Evolutionary conservation across 164 flowering plant species (phyloP), one percentile per base, ranked within the genome.

Genomic region (Nelumbo lutea): DNA sequence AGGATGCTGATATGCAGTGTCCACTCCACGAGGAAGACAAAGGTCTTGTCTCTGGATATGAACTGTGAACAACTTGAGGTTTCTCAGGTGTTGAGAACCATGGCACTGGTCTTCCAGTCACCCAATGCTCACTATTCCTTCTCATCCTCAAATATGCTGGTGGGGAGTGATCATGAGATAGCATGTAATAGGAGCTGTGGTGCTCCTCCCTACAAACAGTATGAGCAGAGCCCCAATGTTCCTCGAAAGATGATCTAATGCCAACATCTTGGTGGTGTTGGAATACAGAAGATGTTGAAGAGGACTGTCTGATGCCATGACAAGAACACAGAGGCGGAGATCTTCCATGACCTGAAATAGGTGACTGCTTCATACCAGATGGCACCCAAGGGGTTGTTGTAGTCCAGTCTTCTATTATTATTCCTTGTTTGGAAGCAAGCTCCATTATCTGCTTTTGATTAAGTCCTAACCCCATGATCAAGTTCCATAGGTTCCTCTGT

Each of bases 391-490:
- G 64, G 15, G 80, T 70, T 59, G 80, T 46, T 65, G 40, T 71
- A 52, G 73, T 70, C 84, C 85, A 82, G 70, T 87, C 87, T 78
- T 92, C 96, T 48, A 87, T 87, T 53, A 86, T 80, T 64, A 90
- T 80, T 51, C 94, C 96, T 70, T 87, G 90, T 72, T 79, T 83
- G 42, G 89, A 81, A 59, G 92, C 94, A 75, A 82, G 78, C 59
- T 92, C 90, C 61, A 75, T 59, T 73, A 90, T 77, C 75, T 81
- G 85, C 67, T 83, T 85, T 73, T 88, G 87, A 48, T 92, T 89
- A 66, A 90, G 86, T 50, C 94, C 96, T 69, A 82, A 79, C 39
- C 85, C 92, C 83, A 80, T 79, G 60, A 92, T 83, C 80, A 92
- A 69, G 75, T 83, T 85, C 96, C 97, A 92, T 15, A 92, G 76